Conservation (phyloP, 2,329 filamentous ascomycete species). For the Aureobasidium namibiae region DNA sequence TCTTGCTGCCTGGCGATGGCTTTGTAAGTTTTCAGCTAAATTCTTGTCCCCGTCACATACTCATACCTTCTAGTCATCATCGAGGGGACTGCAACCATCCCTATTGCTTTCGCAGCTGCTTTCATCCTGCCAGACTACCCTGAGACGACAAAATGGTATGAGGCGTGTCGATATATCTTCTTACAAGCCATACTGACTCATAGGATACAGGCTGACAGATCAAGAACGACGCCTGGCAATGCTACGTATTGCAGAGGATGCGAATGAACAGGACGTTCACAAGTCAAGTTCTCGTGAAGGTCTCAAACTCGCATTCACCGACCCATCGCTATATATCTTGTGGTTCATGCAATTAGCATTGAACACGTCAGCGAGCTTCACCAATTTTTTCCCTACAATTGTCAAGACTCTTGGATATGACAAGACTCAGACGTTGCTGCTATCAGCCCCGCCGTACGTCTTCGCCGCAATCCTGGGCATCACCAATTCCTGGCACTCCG, state of each 20-base stretch:
- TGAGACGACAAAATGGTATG: constrained; percentile 41
- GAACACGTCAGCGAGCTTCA: constrained; percentile 32
- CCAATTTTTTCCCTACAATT: constrained; percentile 59
- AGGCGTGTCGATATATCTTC: not conserved
- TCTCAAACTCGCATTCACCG: constrained; percentile 37
- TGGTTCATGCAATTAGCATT: not conserved
- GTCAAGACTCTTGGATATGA: constrained; percentile 53
- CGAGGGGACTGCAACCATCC: constrained; percentile 23
- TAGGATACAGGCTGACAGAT: constrained; percentile 26
- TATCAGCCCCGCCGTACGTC: constrained; percentile 48
- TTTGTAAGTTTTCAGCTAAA: constrained; percentile 17
- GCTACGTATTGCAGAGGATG: constrained; percentile 44
- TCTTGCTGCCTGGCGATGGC: constrained; percentile 19
- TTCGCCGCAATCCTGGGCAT: constrained; percentile 33
- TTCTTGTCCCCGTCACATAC: not conserved
- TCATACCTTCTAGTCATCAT: constrained; percentile 25
- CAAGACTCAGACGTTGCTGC: constrained; percentile 45
- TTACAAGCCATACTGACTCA: not conserved
- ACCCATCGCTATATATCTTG: not conserved
- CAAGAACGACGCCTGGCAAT: constrained; percentile 47
- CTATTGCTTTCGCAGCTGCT: constrained; percentile 17
- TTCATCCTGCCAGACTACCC: constrained; percentile 44
- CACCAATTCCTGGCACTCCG: constrained; percentile 47
- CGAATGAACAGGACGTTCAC: constrained; percentile 36
- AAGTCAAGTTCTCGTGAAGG: constrained; percentile 35